These are phyloP conservation scores for Smithsoniella earleae DNA, from an alignment of 163 green algal genomes.

Conservation along the genomic window DNA sequence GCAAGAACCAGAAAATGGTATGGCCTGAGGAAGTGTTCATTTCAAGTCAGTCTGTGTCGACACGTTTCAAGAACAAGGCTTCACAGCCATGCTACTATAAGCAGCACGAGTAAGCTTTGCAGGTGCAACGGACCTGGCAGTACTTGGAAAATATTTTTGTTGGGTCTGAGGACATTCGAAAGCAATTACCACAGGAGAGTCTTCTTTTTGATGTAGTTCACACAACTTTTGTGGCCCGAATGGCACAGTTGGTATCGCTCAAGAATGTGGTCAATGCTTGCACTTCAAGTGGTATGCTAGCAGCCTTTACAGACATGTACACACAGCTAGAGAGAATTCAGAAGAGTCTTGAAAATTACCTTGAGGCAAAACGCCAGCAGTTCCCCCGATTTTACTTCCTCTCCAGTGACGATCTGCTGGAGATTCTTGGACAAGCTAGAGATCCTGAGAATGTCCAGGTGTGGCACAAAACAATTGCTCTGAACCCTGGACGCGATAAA, in stretches of 20 bases:
- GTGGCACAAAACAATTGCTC: too few relatives aligned
- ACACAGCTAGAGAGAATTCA: slow-evolving; percentile 78
- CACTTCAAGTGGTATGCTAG: slow-evolving; percentile 47
- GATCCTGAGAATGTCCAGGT: slow-evolving; percentile 67
- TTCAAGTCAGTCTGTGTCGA: too few relatives aligned
- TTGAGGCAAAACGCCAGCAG: slow-evolving; percentile 76
- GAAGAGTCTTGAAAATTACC: slow-evolving; percentile 77
- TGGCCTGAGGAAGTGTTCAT: too few relatives aligned
- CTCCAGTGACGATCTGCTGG: slow-evolving; percentile 72
- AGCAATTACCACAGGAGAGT: slow-evolving; percentile 67
- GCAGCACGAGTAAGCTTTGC: too few relatives aligned
- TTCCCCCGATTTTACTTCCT: slow-evolving; percentile 88
- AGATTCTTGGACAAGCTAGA: slow-evolving; percentile 77
- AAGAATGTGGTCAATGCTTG: slow-evolving; percentile 54
- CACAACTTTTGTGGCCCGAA: slow-evolving; percentile 54
- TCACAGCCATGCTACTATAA: too few relatives aligned
- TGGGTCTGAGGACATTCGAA: slow-evolving; percentile 76
- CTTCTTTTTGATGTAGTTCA: slow-evolving; percentile 74
- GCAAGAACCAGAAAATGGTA: too few relatives aligned
- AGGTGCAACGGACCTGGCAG: slow-evolving; percentile 76
- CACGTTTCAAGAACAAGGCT: too few relatives aligned
- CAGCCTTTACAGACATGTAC: slow-evolving; percentile 70
- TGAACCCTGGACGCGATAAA: too few relatives aligned
- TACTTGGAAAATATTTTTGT: slow-evolving; percentile 90
- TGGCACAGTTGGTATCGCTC: slow-evolving; percentile 49